phyloP scores from a whole-genome alignment of 202 grass and related monocot genomes.

The Schoenoplectus tabernaemontani region DNA sequence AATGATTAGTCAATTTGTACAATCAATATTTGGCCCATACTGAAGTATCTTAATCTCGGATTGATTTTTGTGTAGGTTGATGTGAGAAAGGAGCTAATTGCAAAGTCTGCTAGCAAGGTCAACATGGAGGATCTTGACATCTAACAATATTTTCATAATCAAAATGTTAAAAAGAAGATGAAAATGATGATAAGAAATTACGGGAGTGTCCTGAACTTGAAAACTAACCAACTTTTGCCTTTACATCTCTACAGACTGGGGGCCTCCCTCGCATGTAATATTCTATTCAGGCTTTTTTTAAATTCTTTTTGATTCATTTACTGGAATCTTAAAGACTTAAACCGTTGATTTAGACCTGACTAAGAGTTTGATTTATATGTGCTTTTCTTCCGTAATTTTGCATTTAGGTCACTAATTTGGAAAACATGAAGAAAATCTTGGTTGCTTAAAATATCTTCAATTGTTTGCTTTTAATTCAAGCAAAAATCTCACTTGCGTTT shows the following conservation, averaged over 20 bases:
- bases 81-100: conserved; percentile 73
- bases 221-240: conserved; percentile 13
- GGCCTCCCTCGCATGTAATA: not conserved
- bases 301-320: not conserved
- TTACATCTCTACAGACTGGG: not conserved
- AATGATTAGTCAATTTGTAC: not conserved
- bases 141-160: conserved; percentile 24
- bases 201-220: not conserved
- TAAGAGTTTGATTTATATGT: not conserved
- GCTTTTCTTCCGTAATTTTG: not conserved
- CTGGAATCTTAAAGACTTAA: not conserved
- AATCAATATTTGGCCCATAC: not conserved
- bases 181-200: not conserved
- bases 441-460: not conserved
- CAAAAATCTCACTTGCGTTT: not conserved
- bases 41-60: not conserved
- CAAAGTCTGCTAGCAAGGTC: conserved; percentile 54
- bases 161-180: not conserved
- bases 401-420: not conserved
- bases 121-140: conserved; percentile 87
- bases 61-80: conserved; percentile 55
- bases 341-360: not conserved
- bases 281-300: not conserved
- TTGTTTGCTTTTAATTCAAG: not conserved
- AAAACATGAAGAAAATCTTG: not conserved